These are phyloP conservation scores for Sistotremastrum niveocremeum DNA, from an alignment of 768 basidiomycete species.

Conservation along the genomic window DNA sequence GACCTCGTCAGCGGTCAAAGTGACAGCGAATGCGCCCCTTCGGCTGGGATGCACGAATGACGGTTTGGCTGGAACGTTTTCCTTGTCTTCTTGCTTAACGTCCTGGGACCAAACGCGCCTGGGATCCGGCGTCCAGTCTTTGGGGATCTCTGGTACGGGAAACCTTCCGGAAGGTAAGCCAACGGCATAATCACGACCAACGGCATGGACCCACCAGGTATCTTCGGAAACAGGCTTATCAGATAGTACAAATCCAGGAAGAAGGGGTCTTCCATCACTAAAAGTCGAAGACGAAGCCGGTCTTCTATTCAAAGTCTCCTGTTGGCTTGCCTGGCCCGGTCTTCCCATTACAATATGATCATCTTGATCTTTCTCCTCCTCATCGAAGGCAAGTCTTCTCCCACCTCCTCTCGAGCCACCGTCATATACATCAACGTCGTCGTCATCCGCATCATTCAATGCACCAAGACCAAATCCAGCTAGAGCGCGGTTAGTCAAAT, in stretches of 20 bases:
- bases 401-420: slow-evolving; percentile 17
- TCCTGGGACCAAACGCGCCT: slow-evolving; percentile 52
- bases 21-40: slow-evolving; percentile 16
- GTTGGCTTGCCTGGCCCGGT: slow-evolving; percentile 7
- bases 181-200: slow-evolving; percentile 10
- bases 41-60: slow-evolving; percentile 10
- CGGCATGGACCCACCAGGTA: slow-evolving; percentile 35
- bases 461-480: slow-evolving; percentile 85
- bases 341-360: slow-evolving; percentile 32
- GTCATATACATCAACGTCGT: slow-evolving; percentile 81
- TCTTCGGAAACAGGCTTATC: slow-evolving; percentile 57
- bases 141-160: slow-evolving; percentile 66
- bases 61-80: slow-evolving; percentile 20
- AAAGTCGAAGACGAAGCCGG: slow-evolving; percentile 30
- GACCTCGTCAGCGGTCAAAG: slow-evolving; percentile 47
- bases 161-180: slow-evolving; percentile 39
- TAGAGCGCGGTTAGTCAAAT: slow-evolving; percentile 13
- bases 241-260: slow-evolving; percentile 65
- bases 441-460: slow-evolving; percentile 87
- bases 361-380: slow-evolving; percentile 49
- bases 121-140: slow-evolving; percentile 80
- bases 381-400: slow-evolving; percentile 52
- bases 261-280: slow-evolving; percentile 58
- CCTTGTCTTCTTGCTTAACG: slow-evolving; percentile 26
- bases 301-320: slow-evolving; percentile 22